Base-by-base conservation (phyloP, 1,139 yeast genomes). In the Ogataea hybrid region DNA sequence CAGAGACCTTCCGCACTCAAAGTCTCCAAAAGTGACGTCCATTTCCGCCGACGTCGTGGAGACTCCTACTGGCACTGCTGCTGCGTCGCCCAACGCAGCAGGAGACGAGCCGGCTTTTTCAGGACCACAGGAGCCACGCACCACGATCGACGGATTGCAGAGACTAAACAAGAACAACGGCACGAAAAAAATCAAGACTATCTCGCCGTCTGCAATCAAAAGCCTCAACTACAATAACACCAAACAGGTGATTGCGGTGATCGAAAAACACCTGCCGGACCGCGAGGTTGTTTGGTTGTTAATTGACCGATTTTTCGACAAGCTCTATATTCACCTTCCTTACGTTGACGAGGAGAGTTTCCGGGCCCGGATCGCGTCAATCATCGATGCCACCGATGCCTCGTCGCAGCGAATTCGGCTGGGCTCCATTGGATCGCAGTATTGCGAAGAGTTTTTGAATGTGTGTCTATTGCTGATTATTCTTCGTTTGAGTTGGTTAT, bases 401-500 rank as follows among this genome's bases (percentile, higher is more conserved):
- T 29, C 49, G 16, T 47, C 57, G 11, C 68, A 67, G 41, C 51
- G 53, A 28, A 56, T 68, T 11, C 56, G 51, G 37, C 43, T 62
- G 12, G 32, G 48, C 3, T 49, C 58, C 14, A 52, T 59, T 31
- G 63, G 63, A 8, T 50, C 58, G n/a, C 59, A 60, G 39, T 62
- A 61, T 44, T 56, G 63, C 47, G 67, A 63, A 36, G 67, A 62
- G 33, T 62, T 63, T 38, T 47, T 62, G 36, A 60, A 42, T 8
- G 47, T 73, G 12, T 76, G 79, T 34, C 66, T 75, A 5, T 51
- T 73, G 37, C 58, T 75, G 27, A 65, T 76, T n/a, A 67, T 76
- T 10, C 52, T 75, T 31, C 63, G 81, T 49, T 52, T 76, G 16
- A 68, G 76, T 25, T 75, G 79, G 75, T 55, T 73, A 38, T 70